Base-by-base conservation (phyloP, 2,329 filamentous ascomycete genomes). In the Nothophoma quercina region DNA sequence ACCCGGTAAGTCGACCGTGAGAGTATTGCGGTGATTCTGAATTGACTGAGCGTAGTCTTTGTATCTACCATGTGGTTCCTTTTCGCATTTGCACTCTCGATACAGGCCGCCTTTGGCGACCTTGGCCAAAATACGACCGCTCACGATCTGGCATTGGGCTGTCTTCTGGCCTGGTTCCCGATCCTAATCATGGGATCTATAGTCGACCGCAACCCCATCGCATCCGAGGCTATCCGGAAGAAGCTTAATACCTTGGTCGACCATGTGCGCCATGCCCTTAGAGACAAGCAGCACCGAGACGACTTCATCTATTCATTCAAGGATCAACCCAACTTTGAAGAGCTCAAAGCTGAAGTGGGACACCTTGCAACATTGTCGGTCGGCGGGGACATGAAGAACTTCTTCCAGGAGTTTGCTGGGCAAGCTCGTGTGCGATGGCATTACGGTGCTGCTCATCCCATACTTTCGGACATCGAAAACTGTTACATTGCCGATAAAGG, bases 101-200 rank as follows among this genome's bases (percentile, higher is more conserved):
- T 76, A 12, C 65, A 75, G 55, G 59, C 65, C 6, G 70, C 74
- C 0, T 76, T 76, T 30, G 67, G 61, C 2, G 56, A 66, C 5
- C 41, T 77, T 0, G 78, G 77, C 1, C 55, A 71, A 9, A 77
- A 77, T 28, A 66, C 74, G 2, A 76, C 73, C 1, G 77, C 78
- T 0, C 78, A 80, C 40, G 75, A 78, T 46, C 68, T 81, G 0
- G 74, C 78, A 1, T 55, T 81, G 0, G 79, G 79, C 3, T 61
- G 78, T 26, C 46, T 80, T 4, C 65, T 80, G 4, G 70, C 74
- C 5, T 81, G 78, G 79, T 68, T 81, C 2, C 78, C 78, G 0
- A 65, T 80, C 7, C 58, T 81, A 6, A 76, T 80, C 26, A 63
- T 78, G 29, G 71, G 73, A 30, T 74, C 72, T 1, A 79, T 80